phyloP scores from a whole-genome alignment of 306 rosid species.

The Geum urbanum region DNA sequence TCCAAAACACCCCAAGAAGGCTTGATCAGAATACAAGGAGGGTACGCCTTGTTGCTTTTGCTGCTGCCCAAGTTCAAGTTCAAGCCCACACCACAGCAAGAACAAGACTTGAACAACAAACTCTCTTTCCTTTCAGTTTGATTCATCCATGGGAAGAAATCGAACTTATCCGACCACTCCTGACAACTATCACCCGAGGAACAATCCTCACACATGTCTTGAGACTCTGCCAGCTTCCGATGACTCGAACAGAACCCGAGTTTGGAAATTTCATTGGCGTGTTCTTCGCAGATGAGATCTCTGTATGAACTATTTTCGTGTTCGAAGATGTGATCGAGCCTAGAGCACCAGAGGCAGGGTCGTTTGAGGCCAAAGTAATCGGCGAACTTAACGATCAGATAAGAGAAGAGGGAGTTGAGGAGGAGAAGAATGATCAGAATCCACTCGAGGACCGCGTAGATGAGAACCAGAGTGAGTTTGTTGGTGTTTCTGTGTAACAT shows the following conservation, averaged over 20 bases:
- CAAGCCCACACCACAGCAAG: constrained; percentile 71
- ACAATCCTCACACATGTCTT: constrained; percentile 82
- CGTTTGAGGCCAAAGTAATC: constrained; percentile 80
- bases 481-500: constrained; percentile 77
- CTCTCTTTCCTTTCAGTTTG: constrained; percentile 46
- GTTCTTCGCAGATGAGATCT: constrained; percentile 86
- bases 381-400: constrained; percentile 65
- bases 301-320: constrained; percentile 43
- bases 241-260: constrained; percentile 69
- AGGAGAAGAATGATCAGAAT: constrained; percentile 69
- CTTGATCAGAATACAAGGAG: constrained; percentile 63
- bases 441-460: constrained; percentile 90
- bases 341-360: constrained; percentile 86
- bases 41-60: constrained; percentile 35
- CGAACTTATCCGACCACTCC: constrained; percentile 48
- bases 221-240: constrained; percentile 53
- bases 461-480: constrained; percentile 68
- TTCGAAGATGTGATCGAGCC: constrained; percentile 76
- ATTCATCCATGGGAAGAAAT: constrained; percentile 66
- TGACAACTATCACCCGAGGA: constrained; percentile 38
- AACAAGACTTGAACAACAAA: constrained; percentile 46
- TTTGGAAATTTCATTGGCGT: constrained; percentile 71
- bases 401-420: constrained; percentile 78
- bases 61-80: not conserved
- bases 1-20: constrained; percentile 65